Evolutionary conservation across 495 filamentous ascomycete genomes (phyloP).

Genomic region (Penicillium taxi): DNA sequence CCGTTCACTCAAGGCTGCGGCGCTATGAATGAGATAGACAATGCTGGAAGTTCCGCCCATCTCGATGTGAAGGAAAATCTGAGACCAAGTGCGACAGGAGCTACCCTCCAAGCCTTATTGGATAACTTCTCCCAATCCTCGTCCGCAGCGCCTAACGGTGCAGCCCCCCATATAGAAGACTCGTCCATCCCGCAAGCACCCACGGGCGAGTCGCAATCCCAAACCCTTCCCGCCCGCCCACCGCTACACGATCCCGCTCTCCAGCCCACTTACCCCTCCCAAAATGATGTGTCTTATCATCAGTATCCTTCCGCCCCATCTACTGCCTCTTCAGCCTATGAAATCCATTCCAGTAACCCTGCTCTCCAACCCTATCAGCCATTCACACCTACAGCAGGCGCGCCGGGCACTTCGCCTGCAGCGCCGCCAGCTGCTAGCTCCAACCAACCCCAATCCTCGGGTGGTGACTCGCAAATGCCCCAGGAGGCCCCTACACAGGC

Average conservation of each 20-base stretch:
- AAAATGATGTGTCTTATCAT: slow-evolving; percentile 52
- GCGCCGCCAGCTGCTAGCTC: slow-evolving; percentile 51
- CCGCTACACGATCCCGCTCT: slow-evolving; percentile 48
- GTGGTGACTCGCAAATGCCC: slow-evolving; percentile 23
- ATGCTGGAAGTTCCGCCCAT: slow-evolving; percentile 15
- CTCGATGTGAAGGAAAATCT: slow-evolving; percentile 16
- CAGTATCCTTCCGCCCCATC: slow-evolving; percentile 30
- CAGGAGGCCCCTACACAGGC: slow-evolving; percentile 27
- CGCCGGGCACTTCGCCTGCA: slow-evolving; percentile 48
- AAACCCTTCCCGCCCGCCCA: slow-evolving; percentile 41
- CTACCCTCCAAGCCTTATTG: slow-evolving; percentile 46
- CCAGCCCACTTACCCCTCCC: slow-evolving; percentile 49
- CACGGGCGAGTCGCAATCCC: slow-evolving; percentile 29
- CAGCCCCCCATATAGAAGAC: slow-evolving; percentile 21
- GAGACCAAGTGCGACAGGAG: slow-evolving; percentile 25
- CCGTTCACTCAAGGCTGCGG: slow-evolving; percentile 43
- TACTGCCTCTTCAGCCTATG: slow-evolving; percentile 28
- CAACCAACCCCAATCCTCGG: slow-evolving; percentile 33
- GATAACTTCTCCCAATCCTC: slow-evolving; percentile 43
- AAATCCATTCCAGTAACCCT: slow-evolving; percentile 35
- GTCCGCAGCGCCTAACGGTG: slow-evolving; percentile 27
- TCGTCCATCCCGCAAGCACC: slow-evolving; percentile 30
- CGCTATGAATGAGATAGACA: slow-evolving; percentile 29
- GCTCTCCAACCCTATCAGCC: slow-evolving; percentile 38
- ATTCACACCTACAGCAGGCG: slow-evolving; percentile 39